phyloP scores from a whole-genome alignment of 2,329 filamentous ascomycete genomes.

The Raffaelea albimanens region DNA sequence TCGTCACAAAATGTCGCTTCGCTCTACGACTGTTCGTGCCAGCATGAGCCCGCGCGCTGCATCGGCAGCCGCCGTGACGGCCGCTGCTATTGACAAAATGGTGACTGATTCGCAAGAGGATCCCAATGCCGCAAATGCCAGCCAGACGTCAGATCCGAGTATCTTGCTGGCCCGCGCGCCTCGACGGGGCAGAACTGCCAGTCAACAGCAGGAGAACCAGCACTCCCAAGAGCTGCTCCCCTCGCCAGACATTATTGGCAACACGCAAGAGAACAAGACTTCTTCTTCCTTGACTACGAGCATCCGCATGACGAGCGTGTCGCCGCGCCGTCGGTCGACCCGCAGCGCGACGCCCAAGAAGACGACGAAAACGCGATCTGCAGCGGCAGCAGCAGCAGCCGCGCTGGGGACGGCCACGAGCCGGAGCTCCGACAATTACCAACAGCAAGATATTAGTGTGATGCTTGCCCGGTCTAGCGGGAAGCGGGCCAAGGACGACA shows the following conservation, averaged over 20 bases:
- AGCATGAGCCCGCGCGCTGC: too few relatives aligned
- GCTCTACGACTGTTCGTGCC: constrained; percentile 1
- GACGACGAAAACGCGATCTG: too few relatives aligned
- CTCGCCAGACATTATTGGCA: too few relatives aligned
- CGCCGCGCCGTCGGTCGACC: too few relatives aligned
- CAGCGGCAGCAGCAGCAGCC: not conserved
- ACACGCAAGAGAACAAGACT: too few relatives aligned
- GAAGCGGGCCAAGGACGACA: constrained; percentile 7
- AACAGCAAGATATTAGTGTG: constrained; percentile 14
- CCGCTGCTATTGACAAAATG: not conserved
- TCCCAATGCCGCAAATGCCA: not conserved
- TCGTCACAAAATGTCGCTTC: constrained; percentile 11
- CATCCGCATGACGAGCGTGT: too few relatives aligned
- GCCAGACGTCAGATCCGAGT: constrained; percentile 3
- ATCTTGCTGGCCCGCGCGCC: constrained; percentile 2
- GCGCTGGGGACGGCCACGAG: not conserved
- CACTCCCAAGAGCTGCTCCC: not conserved
- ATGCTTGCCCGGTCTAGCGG: constrained; percentile 20
- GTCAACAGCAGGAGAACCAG: not conserved
- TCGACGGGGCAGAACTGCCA: too few relatives aligned
- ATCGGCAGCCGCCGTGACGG: not conserved
- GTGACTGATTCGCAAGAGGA: not conserved
- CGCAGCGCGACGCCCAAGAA: too few relatives aligned
- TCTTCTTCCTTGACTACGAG: too few relatives aligned
- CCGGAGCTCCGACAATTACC: constrained; percentile 13